phyloP scores from a whole-genome alignment of 805 yeast species.

The Metschnikowia similis region DNA sequence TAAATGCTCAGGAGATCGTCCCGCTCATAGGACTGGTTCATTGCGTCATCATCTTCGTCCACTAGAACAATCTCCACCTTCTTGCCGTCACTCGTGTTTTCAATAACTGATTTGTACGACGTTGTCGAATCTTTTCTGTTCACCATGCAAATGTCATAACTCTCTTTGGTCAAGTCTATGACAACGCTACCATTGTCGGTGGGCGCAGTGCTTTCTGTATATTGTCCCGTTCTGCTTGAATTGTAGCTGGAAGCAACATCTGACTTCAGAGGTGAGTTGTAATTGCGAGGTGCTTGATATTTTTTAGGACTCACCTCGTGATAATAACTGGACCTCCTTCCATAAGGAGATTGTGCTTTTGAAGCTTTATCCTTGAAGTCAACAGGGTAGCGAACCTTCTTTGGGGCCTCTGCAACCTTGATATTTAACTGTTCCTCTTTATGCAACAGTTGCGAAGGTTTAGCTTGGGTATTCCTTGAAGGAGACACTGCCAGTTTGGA shows the following conservation, averaged over 20 bases:
- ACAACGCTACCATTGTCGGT: constrained; percentile 37
- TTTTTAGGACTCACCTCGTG: neutral
- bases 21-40: constrained; percentile 15
- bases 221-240: constrained; percentile 26
- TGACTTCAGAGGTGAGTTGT: constrained; percentile 5
- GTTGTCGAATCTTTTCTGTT: constrained; percentile 31
- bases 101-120: constrained; percentile 39
- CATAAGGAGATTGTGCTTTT: neutral
- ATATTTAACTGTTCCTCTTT: constrained; percentile 15
- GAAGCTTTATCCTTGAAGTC: constrained; percentile 28
- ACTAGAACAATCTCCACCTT: constrained; percentile 42
- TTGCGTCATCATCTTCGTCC: constrained; percentile 32
- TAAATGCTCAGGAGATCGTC: constrained; percentile 39
- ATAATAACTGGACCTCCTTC: neutral
- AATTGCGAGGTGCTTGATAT: neutral
- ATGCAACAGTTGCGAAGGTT: neutral
- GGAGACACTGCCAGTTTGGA: constrained; percentile 2
- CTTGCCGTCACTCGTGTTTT: constrained; percentile 33
- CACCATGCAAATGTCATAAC: constrained; percentile 34
- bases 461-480: neutral
- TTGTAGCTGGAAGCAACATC: constrained; percentile 25
- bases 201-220: constrained; percentile 24
- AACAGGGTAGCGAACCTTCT: constrained; percentile 32
- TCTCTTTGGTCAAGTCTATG: constrained; percentile 40
- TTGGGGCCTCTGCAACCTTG: constrained; percentile 37